Base-by-base conservation (phyloP, 2,329 filamentous ascomycete genomes). In the Sporothrix humicola region DNA sequence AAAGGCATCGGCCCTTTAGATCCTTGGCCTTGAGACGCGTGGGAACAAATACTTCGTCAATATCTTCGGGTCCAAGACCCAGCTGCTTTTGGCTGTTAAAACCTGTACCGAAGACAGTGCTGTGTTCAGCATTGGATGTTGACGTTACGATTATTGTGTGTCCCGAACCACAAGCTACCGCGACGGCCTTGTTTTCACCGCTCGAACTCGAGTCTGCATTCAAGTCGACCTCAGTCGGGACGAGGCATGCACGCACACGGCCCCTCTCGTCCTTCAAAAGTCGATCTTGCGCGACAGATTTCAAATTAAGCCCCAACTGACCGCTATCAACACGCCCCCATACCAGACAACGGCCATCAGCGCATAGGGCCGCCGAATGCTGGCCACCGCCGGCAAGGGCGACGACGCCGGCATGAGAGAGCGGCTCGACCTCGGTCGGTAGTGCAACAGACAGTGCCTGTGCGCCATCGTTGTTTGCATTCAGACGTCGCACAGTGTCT, bases 61-160 rank as follows among this genome's bases (percentile, higher is more conserved):
- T 88, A 31, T 68, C 74, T 8, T 44, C 65, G 73, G 12, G 10
- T 5, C 56, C 56, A 13, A 93, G 88, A 74, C 88, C 78, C 7
- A 88, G 91, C 0, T 90, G 89, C 23, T 87, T 83, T 72, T 87
- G 83, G 31, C 91, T 84, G 76, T 92, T 90, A 73, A 91, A 89
- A 71, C 88, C 85, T 5, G 86, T 87, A 7, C 31, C n/a, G 44
- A 48, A 26, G 1, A 7, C 46, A 74, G 90, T 90, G 31, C 74
- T 69, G 10, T 13, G 48, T 42, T n/a, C 69, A n/a, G 20, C 52
- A 70, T 3, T 37, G 52, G 10, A 56, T 50, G 68, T 23, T 10
- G n/a, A 12, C 7, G 20, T 20, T 20, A 26, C n/a, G 7, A 56
- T 12, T 12, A 20, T n/a, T 12, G 44, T 37, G 46, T 20, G 59